Evolutionary conservation across 805 yeast genomes (phyloP).

Genomic region (Candida maesae): DNA sequence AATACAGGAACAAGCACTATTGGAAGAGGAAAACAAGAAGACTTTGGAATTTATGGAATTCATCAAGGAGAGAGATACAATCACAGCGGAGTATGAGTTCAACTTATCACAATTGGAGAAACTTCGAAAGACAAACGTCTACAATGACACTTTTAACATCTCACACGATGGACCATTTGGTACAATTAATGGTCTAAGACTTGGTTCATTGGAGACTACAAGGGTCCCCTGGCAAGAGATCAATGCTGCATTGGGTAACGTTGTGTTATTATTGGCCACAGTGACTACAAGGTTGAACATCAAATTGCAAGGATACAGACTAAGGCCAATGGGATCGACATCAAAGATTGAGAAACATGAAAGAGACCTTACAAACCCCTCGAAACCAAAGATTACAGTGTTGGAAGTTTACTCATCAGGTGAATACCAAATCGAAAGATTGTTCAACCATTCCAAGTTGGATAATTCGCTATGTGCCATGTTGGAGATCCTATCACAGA

Average conservation of each 20-base stretch:
- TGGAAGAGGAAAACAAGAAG: constrained; percentile 48
- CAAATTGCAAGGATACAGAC: constrained; percentile 52
- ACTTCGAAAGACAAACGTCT: constrained; percentile 74
- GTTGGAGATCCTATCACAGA: constrained; percentile 48
- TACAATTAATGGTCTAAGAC: constrained; percentile 76
- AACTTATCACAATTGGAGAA: constrained; percentile 65
- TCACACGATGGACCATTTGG: constrained; percentile 84
- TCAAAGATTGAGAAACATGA: constrained; percentile 66
- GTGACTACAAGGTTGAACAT: constrained; percentile 54
- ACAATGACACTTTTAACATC: constrained; percentile 76
- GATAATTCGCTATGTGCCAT: constrained; percentile 82
- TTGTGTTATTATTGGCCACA: constrained; percentile 65
- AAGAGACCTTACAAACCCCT: constrained; percentile 31
- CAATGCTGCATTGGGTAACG: constrained; percentile 87
- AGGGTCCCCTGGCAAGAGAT: constrained; percentile 87
- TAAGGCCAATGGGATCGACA: constrained; percentile 81
- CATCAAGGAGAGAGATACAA: constrained; percentile 53
- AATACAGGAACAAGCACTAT: constrained; percentile 43
- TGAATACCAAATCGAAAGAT: constrained; percentile 66
- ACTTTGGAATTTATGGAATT: constrained; percentile 51
- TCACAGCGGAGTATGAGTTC: constrained; percentile 58
- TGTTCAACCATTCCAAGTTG: constrained; percentile 68
- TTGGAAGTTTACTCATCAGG: constrained; percentile 58
- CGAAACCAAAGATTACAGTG: constrained; percentile 32
- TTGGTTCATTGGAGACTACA: constrained; percentile 62